phyloP scores from a whole-genome alignment of 2,329 filamentous ascomycete genomes.

The Cryphonectria naterciae region DNA sequence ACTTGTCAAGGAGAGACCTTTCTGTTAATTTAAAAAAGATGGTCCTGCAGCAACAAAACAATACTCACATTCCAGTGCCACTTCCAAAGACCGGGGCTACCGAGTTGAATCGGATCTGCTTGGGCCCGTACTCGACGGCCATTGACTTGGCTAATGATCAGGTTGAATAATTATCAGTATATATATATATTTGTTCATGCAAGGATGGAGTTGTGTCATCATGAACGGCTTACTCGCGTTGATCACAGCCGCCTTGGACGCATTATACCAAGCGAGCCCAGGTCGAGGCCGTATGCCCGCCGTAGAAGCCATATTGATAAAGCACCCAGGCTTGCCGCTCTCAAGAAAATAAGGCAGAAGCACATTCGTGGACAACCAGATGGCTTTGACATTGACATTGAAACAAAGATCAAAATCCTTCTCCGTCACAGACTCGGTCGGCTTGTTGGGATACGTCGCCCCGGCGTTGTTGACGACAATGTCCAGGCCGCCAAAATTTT shows the following conservation, averaged over 20 bases:
- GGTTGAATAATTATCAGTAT: not conserved
- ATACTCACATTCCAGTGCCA: slow-evolving; percentile 61
- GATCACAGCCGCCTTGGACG: slow-evolving; percentile 67
- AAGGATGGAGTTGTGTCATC: too few relatives aligned
- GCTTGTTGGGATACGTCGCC: slow-evolving; percentile 62
- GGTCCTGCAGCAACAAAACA: too few relatives aligned
- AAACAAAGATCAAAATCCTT: slow-evolving; percentile 69
- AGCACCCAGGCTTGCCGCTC: slow-evolving; percentile 59
- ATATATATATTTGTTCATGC: too few relatives aligned
- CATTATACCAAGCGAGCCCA: slow-evolving; percentile 71
- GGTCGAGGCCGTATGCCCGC: slow-evolving; percentile 64
- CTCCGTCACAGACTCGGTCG: slow-evolving; percentile 66
- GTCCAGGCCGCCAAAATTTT: slow-evolving; percentile 56
- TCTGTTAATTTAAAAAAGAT: too few relatives aligned
- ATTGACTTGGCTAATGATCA: slow-evolving; percentile 49
- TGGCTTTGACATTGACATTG: slow-evolving; percentile 69
- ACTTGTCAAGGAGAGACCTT: not conserved
- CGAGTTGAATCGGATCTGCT: slow-evolving; percentile 74
- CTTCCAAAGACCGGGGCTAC: slow-evolving; percentile 68
- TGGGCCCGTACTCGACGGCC: slow-evolving; percentile 73
- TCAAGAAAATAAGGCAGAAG: slow-evolving; percentile 65
- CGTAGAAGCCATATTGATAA: slow-evolving; percentile 70
- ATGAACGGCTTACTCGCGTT: slow-evolving; percentile 47
- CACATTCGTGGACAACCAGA: slow-evolving; percentile 64
- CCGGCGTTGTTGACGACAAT: slow-evolving; percentile 67